These are phyloP conservation scores for Debaryomycetaceae sp. DNA, from an alignment of 1,139 yeast species.

Conservation along the genomic window DNA sequence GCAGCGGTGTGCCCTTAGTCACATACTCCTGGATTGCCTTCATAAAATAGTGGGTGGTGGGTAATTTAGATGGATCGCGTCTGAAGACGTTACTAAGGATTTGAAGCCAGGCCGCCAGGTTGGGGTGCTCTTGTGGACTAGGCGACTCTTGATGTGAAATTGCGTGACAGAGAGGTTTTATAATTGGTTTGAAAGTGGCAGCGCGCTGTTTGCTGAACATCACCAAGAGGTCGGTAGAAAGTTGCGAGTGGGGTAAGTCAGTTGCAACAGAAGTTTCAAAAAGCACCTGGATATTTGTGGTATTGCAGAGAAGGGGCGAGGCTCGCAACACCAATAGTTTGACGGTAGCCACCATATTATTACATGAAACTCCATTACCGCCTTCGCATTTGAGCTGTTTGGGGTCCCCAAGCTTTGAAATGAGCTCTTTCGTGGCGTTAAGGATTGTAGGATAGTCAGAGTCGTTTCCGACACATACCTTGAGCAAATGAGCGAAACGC, in stretches of 20 bases:
- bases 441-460: constrained; percentile 51
- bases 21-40: constrained; percentile 36
- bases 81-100: constrained; percentile 52
- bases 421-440: constrained; percentile 52
- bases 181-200: constrained; percentile 50
- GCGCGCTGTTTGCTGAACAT: constrained; percentile 56
- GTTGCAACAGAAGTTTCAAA: constrained; percentile 35
- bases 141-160: constrained; percentile 15
- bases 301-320: constrained; percentile 53
- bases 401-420: constrained; percentile 41
- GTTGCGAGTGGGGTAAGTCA: constrained; percentile 15
- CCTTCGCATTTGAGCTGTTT: constrained; percentile 35
- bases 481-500: constrained; percentile 46
- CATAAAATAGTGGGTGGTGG: constrained; percentile 24
- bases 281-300: constrained; percentile 48
- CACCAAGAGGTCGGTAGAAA: constrained; percentile 45
- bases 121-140: constrained; percentile 6
- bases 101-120: constrained; percentile 3
- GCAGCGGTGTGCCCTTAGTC: constrained; percentile 42
- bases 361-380: constrained; percentile 27
- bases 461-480: constrained; percentile 42
- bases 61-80: constrained; percentile 31
- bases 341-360: constrained; percentile 41
- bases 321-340: constrained; percentile 51
- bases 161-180: constrained; percentile 36